A percentile compares a stretch with the other conserved stretches of the same genome.
These are phyloP conservation scores for Arctium minus DNA, from an alignment of 129 eudicot genomes.

Conservation along the genomic window DNA sequence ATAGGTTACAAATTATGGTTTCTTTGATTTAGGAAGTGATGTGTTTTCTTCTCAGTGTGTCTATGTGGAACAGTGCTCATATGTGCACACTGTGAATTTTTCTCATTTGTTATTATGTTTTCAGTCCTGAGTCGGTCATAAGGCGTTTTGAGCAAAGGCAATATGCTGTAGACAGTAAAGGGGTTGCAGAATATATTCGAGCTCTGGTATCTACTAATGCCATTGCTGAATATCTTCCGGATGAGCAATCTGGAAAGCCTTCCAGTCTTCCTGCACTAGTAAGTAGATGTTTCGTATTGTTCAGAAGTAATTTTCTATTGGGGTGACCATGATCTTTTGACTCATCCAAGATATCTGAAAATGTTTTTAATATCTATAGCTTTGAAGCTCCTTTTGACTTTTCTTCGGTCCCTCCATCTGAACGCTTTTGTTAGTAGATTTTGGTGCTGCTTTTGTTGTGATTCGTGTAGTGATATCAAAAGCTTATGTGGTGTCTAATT, in stretches of 20 bases:
- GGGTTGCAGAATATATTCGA: constrained; percentile 83
- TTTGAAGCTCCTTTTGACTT: too few species aligned
- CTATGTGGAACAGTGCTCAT: neutral
- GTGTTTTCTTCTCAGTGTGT: neutral
- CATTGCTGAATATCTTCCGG: constrained; percentile 85
- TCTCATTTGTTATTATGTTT: neutral
- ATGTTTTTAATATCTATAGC: too few species aligned
- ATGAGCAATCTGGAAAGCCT: constrained; percentile 92
- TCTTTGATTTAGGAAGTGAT: neutral
- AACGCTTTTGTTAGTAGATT: neutral
- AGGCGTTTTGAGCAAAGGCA: constrained; percentile 79
- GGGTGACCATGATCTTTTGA: too few species aligned
- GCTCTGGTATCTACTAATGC: constrained; percentile 89
- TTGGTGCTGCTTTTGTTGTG: neutral
- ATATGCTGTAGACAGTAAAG: constrained; percentile 88
- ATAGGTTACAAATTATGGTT: neutral
- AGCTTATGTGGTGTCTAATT: neutral
- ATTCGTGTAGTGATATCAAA: neutral
- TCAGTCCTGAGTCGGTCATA: constrained; percentile 83
- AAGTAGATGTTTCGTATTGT: constrained; percentile 6
- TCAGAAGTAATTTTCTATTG: neutral
- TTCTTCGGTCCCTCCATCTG: neutral
- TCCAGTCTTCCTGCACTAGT: constrained; percentile 85
- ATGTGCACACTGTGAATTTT: neutral
- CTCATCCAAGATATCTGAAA: too few species aligned